Percentiles rank a stretch among this genome's conserved stretches.
phyloP scores from a whole-genome alignment of 371 early-diverging fungal species.

The Coemansia sp. region DNA sequence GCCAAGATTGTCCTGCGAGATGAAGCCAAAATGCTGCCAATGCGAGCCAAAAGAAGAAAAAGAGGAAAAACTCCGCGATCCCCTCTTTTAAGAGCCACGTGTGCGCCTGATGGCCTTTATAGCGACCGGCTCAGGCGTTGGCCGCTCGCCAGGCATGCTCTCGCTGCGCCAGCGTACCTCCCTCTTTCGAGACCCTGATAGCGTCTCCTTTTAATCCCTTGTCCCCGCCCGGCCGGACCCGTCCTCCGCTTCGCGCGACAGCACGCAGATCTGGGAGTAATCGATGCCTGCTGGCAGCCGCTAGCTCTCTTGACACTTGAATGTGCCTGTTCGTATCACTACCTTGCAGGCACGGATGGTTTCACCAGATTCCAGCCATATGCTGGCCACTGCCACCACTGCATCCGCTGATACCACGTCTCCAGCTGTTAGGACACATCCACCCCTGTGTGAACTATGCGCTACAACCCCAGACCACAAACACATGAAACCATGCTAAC shows the following conservation, averaged over 20 bases:
- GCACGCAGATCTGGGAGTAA: conserved; percentile 65
- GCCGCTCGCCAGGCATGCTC: no score
- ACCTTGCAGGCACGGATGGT: conserved; percentile 70
- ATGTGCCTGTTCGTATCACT: conserved; percentile 78
- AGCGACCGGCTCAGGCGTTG: no score
- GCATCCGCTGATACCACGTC: conserved; percentile 8
- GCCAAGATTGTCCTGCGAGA: neutral
- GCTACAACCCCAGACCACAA: no score
- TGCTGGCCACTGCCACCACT: conserved; percentile 36
- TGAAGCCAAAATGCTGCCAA: neutral
- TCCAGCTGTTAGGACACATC: no score
- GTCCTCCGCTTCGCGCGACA: conserved; percentile 67
- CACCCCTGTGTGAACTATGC: no score
- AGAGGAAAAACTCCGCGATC: neutral
- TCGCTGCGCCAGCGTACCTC: no score
- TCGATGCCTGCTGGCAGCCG: conserved; percentile 66
- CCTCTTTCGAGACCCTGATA: no score
- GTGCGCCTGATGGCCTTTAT: neutral
- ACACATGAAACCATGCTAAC: no score
- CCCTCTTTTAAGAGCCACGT: neutral
- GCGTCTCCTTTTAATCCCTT: no score
- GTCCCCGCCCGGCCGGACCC: no score
- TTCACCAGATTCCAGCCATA: conserved; percentile 57
- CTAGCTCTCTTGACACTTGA: conserved; percentile 68
- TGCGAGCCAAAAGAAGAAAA: neutral